Percentiles rank a stretch among this genome's conserved stretches.
Conservation (phyloP, 2,329 filamentous ascomycete genomes). For the Xylariaceae sp. region DNA sequence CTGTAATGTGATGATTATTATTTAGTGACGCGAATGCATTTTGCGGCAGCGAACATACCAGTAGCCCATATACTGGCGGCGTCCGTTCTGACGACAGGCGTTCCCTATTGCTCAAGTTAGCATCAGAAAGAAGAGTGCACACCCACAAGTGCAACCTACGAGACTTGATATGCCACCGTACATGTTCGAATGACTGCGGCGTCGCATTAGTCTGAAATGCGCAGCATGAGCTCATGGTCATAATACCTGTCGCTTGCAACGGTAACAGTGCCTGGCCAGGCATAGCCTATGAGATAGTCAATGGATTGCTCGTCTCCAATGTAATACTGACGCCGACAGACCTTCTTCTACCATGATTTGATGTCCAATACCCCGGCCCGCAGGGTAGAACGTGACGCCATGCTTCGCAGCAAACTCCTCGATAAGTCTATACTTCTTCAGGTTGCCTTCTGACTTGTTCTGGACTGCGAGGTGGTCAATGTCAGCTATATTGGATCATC, state of each 20-base stretch:
- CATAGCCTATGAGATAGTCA: slow-evolving; percentile 42
- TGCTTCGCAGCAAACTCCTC: slow-evolving; percentile 77
- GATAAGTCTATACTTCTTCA: slow-evolving; percentile 79
- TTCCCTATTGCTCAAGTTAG: slow-evolving; percentile 44
- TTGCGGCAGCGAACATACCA: slow-evolving; percentile 36
- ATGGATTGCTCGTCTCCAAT: neutral
- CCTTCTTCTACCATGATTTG: slow-evolving; percentile 89
- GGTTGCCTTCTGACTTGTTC: slow-evolving; percentile 71
- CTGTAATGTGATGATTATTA: too few relatives aligned
- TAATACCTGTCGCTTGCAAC: slow-evolving; percentile 40
- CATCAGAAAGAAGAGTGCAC: neutral
- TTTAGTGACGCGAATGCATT: too few relatives aligned
- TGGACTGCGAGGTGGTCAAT: slow-evolving; percentile 40
- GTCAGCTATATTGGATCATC: neutral
- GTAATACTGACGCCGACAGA: neutral
- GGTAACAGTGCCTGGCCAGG: slow-evolving; percentile 78
- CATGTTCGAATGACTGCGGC: slow-evolving; percentile 72
- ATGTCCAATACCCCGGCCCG: slow-evolving; percentile 80
- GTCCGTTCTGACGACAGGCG: slow-evolving; percentile 81
- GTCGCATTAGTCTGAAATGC: too few relatives aligned
- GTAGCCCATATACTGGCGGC: slow-evolving; percentile 85
- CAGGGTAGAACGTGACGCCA: slow-evolving; percentile 72
- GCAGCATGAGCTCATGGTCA: too few relatives aligned
- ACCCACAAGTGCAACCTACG: too few relatives aligned
- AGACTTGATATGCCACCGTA: slow-evolving; percentile 77